phyloP scores from a whole-genome alignment of 306 rosid genomes.

The Cucurbita ficifolia region DNA sequence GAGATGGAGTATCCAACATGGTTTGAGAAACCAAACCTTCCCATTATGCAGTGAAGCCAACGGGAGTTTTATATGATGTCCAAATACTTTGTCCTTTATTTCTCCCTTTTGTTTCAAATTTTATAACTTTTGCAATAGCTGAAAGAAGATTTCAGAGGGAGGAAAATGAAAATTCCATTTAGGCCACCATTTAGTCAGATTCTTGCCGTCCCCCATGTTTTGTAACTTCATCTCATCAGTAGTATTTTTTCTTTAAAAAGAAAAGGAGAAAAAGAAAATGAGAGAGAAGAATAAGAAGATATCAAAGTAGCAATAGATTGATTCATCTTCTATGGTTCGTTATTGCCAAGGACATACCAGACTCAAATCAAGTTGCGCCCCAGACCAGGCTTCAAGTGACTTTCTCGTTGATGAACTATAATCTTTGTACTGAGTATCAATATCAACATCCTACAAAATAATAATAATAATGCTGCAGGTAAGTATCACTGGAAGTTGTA shows the following conservation, averaged over 20 bases:
- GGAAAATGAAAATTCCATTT: too few relatives aligned
- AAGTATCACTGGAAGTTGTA: background rate
- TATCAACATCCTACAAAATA: slow-evolving; percentile 50
- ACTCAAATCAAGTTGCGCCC: slow-evolving; percentile 72
- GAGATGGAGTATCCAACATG: background rate
- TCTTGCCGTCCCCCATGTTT: background rate
- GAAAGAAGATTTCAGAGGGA: background rate
- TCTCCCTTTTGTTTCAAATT: background rate
- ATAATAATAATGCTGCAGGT: slow-evolving; percentile 6
- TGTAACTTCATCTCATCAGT: background rate
- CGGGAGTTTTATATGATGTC: background rate
- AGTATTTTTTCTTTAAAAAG: background rate
- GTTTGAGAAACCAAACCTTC: background rate
- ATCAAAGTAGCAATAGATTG: background rate
- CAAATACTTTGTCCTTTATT: background rate
- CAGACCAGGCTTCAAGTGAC: slow-evolving; percentile 92
- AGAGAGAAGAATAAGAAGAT: background rate
- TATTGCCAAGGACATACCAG: slow-evolving; percentile 44
- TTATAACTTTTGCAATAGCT: background rate
- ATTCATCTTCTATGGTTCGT: background rate
- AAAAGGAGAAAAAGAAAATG: background rate
- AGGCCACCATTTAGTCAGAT: background rate
- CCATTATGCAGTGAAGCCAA: background rate
- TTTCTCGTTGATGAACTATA: slow-evolving; percentile 53
- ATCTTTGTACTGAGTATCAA: slow-evolving; percentile 49